Percentiles rank a stretch among this genome's conserved stretches.
These are phyloP conservation scores for Paxillus ammoniavirescens DNA, from an alignment of 768 basidiomycete genomes.

Conservation along the genomic window DNA sequence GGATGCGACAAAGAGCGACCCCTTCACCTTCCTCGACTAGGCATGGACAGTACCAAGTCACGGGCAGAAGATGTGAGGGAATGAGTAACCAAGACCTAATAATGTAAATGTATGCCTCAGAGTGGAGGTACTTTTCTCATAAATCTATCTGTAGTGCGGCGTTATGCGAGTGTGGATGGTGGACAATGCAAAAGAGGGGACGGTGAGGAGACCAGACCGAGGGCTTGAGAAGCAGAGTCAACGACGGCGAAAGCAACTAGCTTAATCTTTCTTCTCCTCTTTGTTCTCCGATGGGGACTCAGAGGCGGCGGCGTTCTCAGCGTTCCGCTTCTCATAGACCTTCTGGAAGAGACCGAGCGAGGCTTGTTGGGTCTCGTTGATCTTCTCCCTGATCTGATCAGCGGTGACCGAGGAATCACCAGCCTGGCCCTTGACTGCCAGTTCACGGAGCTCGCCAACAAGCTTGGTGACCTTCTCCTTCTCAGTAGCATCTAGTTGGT, in stretches of 20 bases:
- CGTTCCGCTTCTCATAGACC: slow-evolving; percentile 90
- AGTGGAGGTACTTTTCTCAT: slow-evolving; percentile 28
- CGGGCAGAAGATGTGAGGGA: slow-evolving; percentile 9
- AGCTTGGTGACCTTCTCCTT: slow-evolving; percentile 92
- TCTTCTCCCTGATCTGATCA: slow-evolving; percentile 88
- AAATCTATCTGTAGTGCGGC: slow-evolving; percentile 25
- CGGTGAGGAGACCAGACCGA: slow-evolving; percentile 12
- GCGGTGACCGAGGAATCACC: slow-evolving; percentile 80
- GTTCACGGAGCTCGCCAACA: slow-evolving; percentile 81
- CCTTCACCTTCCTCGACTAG: slow-evolving; percentile 9
- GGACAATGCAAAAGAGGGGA: slow-evolving; percentile 25
- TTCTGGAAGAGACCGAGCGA: slow-evolving; percentile 97
- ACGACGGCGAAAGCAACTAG: neutral
- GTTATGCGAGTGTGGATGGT: slow-evolving; percentile 6
- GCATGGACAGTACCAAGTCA: neutral
- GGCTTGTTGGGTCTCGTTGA: slow-evolving; percentile 91
- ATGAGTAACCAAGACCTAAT: slow-evolving; percentile 18
- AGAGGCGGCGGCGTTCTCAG: slow-evolving; percentile 57
- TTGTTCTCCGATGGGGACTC: slow-evolving; percentile 43
- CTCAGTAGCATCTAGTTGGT: slow-evolving; percentile 89
- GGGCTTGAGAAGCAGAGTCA: slow-evolving; percentile 9
- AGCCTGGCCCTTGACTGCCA: slow-evolving; percentile 86
- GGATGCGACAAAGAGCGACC: neutral
- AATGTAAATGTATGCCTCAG: slow-evolving; percentile 17
- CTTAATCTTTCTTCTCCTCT: slow-evolving; percentile 86